phyloP scores from a whole-genome alignment of 371 early-diverging fungal species.

The Furculomyces boomerangus region DNA sequence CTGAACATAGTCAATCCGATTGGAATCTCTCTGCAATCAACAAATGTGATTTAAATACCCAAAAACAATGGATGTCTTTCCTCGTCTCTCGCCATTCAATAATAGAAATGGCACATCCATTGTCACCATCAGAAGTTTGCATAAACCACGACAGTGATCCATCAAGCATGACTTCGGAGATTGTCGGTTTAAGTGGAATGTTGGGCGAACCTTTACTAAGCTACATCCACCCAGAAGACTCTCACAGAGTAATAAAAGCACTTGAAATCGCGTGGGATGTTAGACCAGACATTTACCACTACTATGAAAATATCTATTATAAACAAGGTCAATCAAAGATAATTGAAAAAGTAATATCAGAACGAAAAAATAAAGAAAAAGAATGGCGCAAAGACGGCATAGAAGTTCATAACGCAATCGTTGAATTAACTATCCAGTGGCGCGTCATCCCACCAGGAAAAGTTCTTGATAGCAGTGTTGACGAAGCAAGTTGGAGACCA shows the following conservation, averaged over 20 bases:
- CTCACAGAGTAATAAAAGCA: conserved; percentile 18
- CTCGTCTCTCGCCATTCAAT: conserved; percentile 24
- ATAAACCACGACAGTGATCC: neutral
- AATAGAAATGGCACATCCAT: conserved; percentile 23
- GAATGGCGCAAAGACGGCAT: conserved; percentile 14
- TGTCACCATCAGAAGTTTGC: conserved; percentile 9
- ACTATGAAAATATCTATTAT: conserved; percentile 16
- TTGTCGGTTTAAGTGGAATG: conserved; percentile 12
- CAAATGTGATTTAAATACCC: conserved; percentile 4
- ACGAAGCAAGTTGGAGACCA: neutral
- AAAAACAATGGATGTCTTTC: conserved; percentile 16
- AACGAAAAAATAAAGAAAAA: conserved; percentile 2
- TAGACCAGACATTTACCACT: conserved; percentile 23
- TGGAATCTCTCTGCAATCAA: neutral
- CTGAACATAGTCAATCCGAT: neutral
- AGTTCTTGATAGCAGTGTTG: neutral
- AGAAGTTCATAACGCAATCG: conserved; percentile 19
- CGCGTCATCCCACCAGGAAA: conserved; percentile 9
- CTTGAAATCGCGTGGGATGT: conserved; percentile 24
- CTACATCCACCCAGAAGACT: conserved; percentile 23
- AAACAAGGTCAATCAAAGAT: conserved; percentile 13
- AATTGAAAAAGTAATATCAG: neutral
- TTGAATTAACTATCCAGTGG: conserved; percentile 21
- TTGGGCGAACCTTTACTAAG: conserved; percentile 21
- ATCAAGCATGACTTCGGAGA: conserved; percentile 3